These are phyloP conservation scores for Aspergillus candidus DNA, from an alignment of 2,329 filamentous ascomycete species.

Conservation along the genomic window DNA sequence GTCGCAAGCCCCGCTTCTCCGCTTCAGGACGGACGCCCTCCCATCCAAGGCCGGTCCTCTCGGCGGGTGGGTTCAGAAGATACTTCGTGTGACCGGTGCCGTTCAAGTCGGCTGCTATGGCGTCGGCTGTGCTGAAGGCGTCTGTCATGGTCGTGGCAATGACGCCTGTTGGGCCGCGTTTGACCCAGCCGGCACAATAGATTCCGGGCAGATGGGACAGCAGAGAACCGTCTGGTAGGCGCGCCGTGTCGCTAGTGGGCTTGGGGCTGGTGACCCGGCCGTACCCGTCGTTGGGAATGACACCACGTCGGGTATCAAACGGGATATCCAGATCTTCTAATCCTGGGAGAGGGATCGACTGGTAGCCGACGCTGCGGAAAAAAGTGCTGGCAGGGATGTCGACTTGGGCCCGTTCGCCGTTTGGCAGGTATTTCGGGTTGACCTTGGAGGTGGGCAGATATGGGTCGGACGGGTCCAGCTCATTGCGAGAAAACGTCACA, in stretches of 20 bases:
- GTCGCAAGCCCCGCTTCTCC: conserved; percentile 49
- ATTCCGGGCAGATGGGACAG: conserved; percentile 59
- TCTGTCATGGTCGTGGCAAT: conserved; percentile 96
- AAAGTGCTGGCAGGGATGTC: conserved; percentile 63
- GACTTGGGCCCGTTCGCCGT: conserved; percentile 42
- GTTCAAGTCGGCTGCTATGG: conserved; percentile 72
- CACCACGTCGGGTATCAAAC: conserved; percentile 68
- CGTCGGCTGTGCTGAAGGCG: conserved; percentile 82
- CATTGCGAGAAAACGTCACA: conserved; percentile 59
- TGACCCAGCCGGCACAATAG: conserved; percentile 96
- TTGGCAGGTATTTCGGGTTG: conserved; percentile 43
- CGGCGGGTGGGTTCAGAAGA: conserved; percentile 43
- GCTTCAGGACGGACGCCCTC: conserved; percentile 62
- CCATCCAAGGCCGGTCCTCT: conserved; percentile 60
- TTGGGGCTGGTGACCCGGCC: conserved; percentile 59
- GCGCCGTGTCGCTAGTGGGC: conserved; percentile 15
- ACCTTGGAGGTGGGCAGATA: conserved; percentile 46
- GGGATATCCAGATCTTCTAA: conserved; percentile 66
- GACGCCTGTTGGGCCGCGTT: conserved; percentile 86
- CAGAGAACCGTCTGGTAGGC: conserved; percentile 32
- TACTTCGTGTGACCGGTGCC: conserved; percentile 19
- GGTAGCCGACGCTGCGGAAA: conserved; percentile 94
- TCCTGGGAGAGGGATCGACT: conserved; percentile 68
- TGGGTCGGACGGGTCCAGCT: conserved; percentile 44
- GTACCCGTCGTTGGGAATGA: conserved; percentile 74